A percentile compares a stretch with the other conserved stretches of the same genome.
These are phyloP conservation scores for Cyclotella cryptica DNA, from an alignment of 108 stramenopile genomes.

Conservation along the genomic window DNA sequence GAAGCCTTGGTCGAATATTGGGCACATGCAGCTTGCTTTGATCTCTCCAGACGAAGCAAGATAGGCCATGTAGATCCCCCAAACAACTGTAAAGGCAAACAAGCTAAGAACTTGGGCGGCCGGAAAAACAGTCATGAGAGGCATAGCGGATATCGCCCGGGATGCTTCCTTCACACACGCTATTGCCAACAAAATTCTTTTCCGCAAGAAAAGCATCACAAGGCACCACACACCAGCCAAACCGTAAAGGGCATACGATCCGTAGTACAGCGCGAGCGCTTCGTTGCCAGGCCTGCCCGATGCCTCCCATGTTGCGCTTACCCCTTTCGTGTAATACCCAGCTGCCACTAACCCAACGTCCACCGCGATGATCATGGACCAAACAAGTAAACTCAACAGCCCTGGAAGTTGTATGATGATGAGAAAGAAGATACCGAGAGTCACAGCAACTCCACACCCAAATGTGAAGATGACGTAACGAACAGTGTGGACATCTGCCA, in stretches of 20 bases:
- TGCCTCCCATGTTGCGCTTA: constrained; percentile 60
- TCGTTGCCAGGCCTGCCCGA: constrained; percentile 39
- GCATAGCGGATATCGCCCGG: constrained; percentile 76
- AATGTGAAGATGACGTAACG: constrained; percentile 62
- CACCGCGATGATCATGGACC: constrained; percentile 71
- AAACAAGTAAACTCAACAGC: constrained; percentile 72
- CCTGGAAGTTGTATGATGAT: constrained; percentile 77
- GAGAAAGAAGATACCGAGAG: constrained; percentile 73
- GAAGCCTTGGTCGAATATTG: background rate
- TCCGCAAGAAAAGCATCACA: constrained; percentile 70
- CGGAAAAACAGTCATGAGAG: constrained; percentile 73
- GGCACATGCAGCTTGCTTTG: constrained; percentile 21
- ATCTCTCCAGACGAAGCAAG: constrained; percentile 78
- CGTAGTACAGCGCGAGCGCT: constrained; percentile 52
- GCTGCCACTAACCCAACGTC: constrained; percentile 57
- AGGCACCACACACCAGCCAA: constrained; percentile 57
- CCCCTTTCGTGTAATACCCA: constrained; percentile 54
- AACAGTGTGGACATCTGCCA: constrained; percentile 59
- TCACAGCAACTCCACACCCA: constrained; percentile 72
- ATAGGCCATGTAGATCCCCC: constrained; percentile 60
- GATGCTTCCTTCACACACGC: constrained; percentile 80
- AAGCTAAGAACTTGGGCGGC: constrained; percentile 59
- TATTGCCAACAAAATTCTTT: constrained; percentile 79
- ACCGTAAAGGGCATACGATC: constrained; percentile 58
- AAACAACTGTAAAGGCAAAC: constrained; percentile 59